Evolutionary conservation across 1,284 basidiomycete species (phyloP).

Genomic region (Austropuccinia psidii): DNA sequence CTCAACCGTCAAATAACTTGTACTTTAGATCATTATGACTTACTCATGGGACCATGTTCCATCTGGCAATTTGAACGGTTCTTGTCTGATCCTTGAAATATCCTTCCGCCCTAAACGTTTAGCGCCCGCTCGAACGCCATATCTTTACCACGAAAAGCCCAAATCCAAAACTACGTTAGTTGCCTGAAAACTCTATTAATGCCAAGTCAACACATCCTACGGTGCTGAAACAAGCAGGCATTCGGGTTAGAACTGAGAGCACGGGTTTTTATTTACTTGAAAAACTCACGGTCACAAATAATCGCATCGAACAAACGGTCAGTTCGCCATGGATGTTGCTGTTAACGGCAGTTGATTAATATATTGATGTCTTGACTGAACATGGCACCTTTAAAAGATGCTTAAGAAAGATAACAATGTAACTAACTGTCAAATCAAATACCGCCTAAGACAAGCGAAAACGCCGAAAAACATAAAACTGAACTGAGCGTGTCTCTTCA

Average conservation of each 20-base stretch:
- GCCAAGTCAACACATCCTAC: slow-evolving; percentile 34
- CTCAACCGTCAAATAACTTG: not conserved
- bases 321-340: slow-evolving; percentile 71
- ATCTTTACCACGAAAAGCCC: slow-evolving; percentile 46
- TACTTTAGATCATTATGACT: not conserved
- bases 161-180: not conserved
- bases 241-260: no score
- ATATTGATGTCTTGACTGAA: no score
- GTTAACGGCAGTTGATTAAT: not conserved
- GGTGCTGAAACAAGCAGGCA: slow-evolving; percentile 5
- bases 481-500: not conserved
- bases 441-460: not conserved
- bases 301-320: slow-evolving; percentile 90
- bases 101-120: slow-evolving; percentile 73
- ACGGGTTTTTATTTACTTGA: no score
- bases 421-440: slow-evolving; percentile 30
- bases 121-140: slow-evolving; percentile 92
- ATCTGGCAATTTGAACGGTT: slow-evolving; percentile 46
- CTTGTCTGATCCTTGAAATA: slow-evolving; percentile 44
- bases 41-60: slow-evolving; percentile 42
- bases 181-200: not conserved
- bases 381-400: no score
- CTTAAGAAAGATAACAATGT: not conserved
- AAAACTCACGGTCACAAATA: slow-evolving; percentile 66
- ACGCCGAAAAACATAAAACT: not conserved